Evolutionary conservation across 75 land plant species (phyloP).

Genomic region (Cryptomeria japonica): DNA sequence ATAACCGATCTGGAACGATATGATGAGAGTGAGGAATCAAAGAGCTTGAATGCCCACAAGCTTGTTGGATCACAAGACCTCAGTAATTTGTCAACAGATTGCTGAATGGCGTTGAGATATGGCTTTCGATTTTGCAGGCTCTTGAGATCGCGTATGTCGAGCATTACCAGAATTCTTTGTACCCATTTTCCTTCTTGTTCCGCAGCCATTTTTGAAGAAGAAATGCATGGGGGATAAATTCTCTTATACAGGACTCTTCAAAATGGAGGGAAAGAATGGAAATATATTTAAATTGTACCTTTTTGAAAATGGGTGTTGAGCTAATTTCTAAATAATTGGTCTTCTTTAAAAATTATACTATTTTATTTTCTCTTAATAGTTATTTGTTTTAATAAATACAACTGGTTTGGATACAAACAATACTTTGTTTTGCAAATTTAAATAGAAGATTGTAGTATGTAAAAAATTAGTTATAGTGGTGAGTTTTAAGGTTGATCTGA

Average conservation of each 20-base stretch:
- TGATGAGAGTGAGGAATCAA: constrained; percentile 74
- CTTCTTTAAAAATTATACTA: no score
- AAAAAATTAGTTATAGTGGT: no score
- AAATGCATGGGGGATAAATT: no score
- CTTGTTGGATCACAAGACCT: constrained; percentile 35
- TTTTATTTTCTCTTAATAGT: no score
- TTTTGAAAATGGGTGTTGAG: no score
- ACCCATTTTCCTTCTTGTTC: not conserved
- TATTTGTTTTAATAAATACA: no score
- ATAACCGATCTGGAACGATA: constrained; percentile 48
- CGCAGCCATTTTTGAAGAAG: not conserved
- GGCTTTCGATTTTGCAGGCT: constrained; percentile 24
- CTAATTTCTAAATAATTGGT: no score
- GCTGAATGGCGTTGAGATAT: constrained; percentile 31
- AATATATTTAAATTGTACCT: no score
- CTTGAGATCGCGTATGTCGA: constrained; percentile 31
- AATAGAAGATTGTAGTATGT: no score
- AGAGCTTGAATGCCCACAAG: constrained; percentile 61
- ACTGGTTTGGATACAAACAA: no score
- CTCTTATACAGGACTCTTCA: not conserved
- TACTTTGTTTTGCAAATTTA: no score
- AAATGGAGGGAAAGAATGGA: not conserved
- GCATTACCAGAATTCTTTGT: not conserved
- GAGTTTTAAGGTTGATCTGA: no score
- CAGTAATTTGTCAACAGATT: constrained; percentile 31